These are phyloP conservation scores for Pseudogymnoascus sp. DNA, from an alignment of 2,329 filamentous ascomycete genomes.

Conservation along the genomic window DNA sequence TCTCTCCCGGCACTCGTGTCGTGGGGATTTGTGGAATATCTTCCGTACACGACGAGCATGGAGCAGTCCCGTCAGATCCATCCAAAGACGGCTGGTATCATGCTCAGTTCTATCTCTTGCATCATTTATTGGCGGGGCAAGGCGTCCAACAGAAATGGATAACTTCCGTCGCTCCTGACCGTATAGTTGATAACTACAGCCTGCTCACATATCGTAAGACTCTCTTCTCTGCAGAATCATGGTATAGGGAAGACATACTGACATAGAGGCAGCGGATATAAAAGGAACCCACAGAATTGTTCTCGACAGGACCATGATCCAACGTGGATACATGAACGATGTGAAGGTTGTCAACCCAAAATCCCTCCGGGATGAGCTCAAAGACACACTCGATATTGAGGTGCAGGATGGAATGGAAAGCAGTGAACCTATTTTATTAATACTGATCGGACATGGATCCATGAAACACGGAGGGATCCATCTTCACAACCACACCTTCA, in stretches of 20 bases:
- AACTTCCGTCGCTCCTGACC: neutral
- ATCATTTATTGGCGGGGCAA: neutral
- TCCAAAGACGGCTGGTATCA: neutral
- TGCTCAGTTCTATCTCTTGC: neutral
- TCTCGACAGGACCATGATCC: neutral
- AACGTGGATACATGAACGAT: neutral
- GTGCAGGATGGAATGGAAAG: neutral
- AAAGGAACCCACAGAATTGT: neutral
- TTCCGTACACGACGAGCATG: neutral
- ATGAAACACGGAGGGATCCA: slow-evolving; percentile 4
- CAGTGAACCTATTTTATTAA: neutral
- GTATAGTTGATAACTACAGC: neutral
- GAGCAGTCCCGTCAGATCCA: neutral
- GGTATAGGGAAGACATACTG: neutral
- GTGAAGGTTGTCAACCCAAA: neutral
- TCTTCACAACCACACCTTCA: neutral
- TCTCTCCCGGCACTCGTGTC: neutral
- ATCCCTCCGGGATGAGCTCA: neutral
- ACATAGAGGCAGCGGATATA: neutral
- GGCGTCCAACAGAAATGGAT: neutral
- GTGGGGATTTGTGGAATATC: neutral
- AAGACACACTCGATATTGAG: neutral
- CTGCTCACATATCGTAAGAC: neutral
- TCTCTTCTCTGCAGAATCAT: neutral
- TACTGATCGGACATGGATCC: neutral